A percentile compares a stretch with the other conserved stretches of the same genome.
phyloP scores from a whole-genome alignment of 2,329 filamentous ascomycete species.

The Phoma sp. region DNA sequence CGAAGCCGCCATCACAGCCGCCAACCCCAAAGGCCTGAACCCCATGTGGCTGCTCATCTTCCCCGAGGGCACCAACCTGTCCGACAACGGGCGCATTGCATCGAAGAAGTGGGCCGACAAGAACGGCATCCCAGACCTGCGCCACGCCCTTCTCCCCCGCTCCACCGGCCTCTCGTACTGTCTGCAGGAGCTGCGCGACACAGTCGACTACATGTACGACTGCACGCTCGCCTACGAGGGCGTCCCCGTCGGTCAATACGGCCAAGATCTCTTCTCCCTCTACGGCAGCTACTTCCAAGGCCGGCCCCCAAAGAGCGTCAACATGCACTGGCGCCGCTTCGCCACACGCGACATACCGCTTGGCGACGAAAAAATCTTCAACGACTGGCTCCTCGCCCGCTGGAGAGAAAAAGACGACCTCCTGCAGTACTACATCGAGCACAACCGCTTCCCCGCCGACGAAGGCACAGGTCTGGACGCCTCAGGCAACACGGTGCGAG shows the following conservation, averaged over 20 bases:
- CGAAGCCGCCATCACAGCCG: conserved; percentile 46
- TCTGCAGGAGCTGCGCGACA: conserved; percentile 74
- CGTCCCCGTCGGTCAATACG: conserved; percentile 72
- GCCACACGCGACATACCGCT: conserved; percentile 79
- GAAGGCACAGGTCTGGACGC: conserved; percentile 25
- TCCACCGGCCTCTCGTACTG: conserved; percentile 84
- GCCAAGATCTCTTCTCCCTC: conserved; percentile 86
- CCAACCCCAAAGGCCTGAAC: conserved; percentile 58
- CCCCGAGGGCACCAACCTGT: conserved; percentile 85
- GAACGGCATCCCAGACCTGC: conserved; percentile 69
- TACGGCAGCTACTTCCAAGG: conserved; percentile 87
- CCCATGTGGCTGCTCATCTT: conserved; percentile 93
- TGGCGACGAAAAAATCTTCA: conserved; percentile 73
- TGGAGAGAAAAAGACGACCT: conserved; percentile 93
- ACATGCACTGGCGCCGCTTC: conserved; percentile 95
- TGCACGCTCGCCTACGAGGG: conserved; percentile 97
- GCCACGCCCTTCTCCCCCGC: conserved; percentile 76
- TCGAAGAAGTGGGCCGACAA: conserved; percentile 81
- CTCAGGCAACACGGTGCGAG: conserved; percentile 32
- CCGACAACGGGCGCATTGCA: conserved; percentile 71
- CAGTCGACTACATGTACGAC: conserved; percentile 85
- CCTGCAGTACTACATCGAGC: conserved; percentile 75
- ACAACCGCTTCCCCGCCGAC: conserved; percentile 82
- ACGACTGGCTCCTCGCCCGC: conserved; percentile 78
- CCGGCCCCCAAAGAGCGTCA: conserved; percentile 88